A percentile compares a stretch with the other conserved stretches of the same genome.
Conservation (phyloP, 192 early-diverging fungal species). For the Backusella macrospora region DNA sequence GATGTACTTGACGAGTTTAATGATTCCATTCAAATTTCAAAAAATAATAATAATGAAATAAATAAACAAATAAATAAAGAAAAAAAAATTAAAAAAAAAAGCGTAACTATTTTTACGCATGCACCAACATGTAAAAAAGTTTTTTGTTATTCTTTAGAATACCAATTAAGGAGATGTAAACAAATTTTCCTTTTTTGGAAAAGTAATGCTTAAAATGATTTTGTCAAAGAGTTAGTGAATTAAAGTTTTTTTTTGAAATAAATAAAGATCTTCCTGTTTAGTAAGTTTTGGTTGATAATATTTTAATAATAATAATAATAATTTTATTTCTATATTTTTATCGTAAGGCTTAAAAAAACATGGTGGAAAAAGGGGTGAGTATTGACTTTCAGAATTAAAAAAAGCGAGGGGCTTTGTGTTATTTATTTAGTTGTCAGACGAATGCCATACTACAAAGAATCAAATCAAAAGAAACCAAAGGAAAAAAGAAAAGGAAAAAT, state of each 20-base stretch:
- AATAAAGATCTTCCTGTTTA: too few species aligned
- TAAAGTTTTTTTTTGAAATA: too few species aligned
- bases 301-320: too few species aligned
- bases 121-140: not conserved
- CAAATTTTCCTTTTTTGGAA: constrained; percentile 11
- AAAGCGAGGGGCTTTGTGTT: not conserved
- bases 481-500: not conserved
- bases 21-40: not conserved
- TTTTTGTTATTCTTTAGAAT: constrained; percentile 1
- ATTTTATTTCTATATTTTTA: not conserved
- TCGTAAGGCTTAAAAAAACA: not conserved
- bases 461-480: not conserved
- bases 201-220: not conserved
- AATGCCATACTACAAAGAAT: not conserved
- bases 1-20: not conserved
- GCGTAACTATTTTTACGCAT: not conserved
- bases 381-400: not conserved
- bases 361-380: not conserved
- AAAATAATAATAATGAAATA: not conserved
- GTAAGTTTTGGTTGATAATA: too few species aligned
- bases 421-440: not conserved
- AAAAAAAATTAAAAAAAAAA: too few species aligned
- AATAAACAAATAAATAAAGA: too few species aligned
- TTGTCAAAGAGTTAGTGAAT: not conserved
- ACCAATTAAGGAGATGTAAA: constrained; percentile 6